Evolutionary conservation across 352 stramenopile genomes (phyloP), one percentile per base, ranked within the genome.

Genomic region (Aphanomyces cochlioides): DNA sequence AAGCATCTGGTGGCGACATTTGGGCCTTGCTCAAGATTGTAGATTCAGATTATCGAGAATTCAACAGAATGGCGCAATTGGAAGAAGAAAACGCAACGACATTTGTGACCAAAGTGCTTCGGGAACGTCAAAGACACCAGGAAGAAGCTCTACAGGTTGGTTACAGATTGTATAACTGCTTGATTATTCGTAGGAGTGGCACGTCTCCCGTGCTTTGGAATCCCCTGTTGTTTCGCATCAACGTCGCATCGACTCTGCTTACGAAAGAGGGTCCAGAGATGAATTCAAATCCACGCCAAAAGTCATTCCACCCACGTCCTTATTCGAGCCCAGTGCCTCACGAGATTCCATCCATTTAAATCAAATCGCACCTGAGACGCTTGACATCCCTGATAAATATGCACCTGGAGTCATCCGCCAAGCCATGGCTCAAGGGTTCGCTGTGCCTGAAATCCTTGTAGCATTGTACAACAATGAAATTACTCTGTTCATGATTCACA

Each of bases 21-120:
- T 70, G 64, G 64, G 64, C 43, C 6, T 70, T 70, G 34, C 17
- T 70, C 10, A 28, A 56, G 15, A 47, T 50, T 5, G 39, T 70
- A 3, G 64, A 70, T 36, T 50, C 59, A 4, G 54, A 70, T 36
- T 70, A 70, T 3, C 64, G 64, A 28, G 40, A 45, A 5, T 70
- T 70, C 38, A 12, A 39, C 36, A 28, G 28, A 10, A 50, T 63
- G 1, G n/a, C 21, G 8, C 45, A 47, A n/a, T 28, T 39, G 40
- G 64, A 70, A 63, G 47, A 64, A 45, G 64, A 70, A 7, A 70
- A 70, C 40, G 64, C 64, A 21, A 48, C 64, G 47, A 70, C 64
- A 50, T 70, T 70, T 63, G 64, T 70, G n/a, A 63, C n/a, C 21
- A 70, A 36, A 19, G 53, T 64, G 13, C 47, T 70, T 0, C 47